phyloP scores from a whole-genome alignment of 257 asterid species.

The Euphrasia confusa region DNA sequence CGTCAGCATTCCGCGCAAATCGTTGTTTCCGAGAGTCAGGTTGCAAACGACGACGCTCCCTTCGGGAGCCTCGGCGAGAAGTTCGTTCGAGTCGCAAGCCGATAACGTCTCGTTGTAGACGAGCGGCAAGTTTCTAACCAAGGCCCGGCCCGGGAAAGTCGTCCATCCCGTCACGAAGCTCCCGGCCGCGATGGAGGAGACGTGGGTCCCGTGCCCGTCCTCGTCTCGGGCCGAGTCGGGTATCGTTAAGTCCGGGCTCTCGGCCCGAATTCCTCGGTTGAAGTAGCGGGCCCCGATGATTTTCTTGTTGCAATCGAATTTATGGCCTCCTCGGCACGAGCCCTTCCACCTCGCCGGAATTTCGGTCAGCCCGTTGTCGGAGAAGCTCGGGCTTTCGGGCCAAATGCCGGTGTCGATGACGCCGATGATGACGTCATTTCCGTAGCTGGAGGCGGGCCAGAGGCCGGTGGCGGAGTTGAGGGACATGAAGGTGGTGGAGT shows the following conservation, averaged over 20 bases:
- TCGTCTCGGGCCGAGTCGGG: slow-evolving; percentile 28
- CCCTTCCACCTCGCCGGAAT: slow-evolving; percentile 38
- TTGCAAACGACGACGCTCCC: slow-evolving; percentile 24
- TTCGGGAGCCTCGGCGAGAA: slow-evolving; percentile 2
- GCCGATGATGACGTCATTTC: slow-evolving; percentile 40
- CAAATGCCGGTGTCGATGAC: slow-evolving; percentile 6
- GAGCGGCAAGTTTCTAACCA: slow-evolving; percentile 11
- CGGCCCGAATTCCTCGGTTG: slow-evolving; percentile 22
- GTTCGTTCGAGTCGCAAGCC: slow-evolving; percentile 27
- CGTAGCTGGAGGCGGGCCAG: slow-evolving; percentile 38
- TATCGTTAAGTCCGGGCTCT: background rate
- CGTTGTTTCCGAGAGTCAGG: background rate
- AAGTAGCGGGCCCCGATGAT: slow-evolving; percentile 33
- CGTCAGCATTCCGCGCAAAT: background rate
- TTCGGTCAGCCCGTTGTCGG: slow-evolving; percentile 32
- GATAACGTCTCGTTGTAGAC: slow-evolving; percentile 23
- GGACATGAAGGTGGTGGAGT: background rate
- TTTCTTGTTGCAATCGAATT: slow-evolving; percentile 27
- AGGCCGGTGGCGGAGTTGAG: slow-evolving; percentile 32
- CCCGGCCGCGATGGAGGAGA: slow-evolving; percentile 21
- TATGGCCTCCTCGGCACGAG: slow-evolving; percentile 24
- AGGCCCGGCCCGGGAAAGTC: slow-evolving; percentile 26
- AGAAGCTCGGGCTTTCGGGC: slow-evolving; percentile 40
- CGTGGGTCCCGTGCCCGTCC: slow-evolving; percentile 27
- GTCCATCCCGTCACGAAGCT: slow-evolving; percentile 31